Evolutionary conservation across 1,139 yeast genomes (phyloP).

Genomic region (Oligophagozyma castellii): DNA sequence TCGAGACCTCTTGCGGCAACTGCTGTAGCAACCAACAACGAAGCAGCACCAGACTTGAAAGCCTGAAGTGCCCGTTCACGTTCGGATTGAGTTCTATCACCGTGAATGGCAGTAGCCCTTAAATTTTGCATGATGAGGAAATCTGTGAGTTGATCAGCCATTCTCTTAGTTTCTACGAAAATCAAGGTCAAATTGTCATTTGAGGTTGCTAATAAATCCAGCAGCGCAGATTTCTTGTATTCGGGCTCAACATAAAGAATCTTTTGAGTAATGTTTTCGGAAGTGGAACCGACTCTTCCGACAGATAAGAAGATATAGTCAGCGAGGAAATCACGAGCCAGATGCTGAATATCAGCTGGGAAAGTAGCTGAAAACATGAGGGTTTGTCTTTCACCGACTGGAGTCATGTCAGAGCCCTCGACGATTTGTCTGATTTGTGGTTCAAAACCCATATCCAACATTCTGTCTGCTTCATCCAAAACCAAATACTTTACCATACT

Average conservation of each 20-base stretch:
- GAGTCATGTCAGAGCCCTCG: conserved; percentile 96
- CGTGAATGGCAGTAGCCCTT: conserved; percentile 97
- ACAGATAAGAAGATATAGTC: conserved; percentile 92
- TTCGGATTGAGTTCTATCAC: conserved; percentile 95
- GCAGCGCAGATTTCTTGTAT: conserved; percentile 82
- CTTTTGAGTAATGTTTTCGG: conserved; percentile 93
- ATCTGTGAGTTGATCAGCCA: conserved; percentile 94
- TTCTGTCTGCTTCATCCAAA: conserved; percentile 97
- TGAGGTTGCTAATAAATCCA: conserved; percentile 76
- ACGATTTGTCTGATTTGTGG: conserved; percentile 98
- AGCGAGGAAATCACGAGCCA: conserved; percentile 93
- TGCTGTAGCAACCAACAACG: conserved; percentile 78
- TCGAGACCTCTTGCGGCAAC: conserved; percentile 97
- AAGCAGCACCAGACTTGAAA: conserved; percentile 46
- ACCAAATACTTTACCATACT: conserved; percentile 86
- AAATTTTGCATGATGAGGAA: conserved; percentile 78
- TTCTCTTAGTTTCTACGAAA: conserved; percentile 95
- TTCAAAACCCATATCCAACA: conserved; percentile 99
- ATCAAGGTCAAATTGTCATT: conserved; percentile 71
- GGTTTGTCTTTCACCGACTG: conserved; percentile 81
- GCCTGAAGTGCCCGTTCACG: conserved; percentile 86
- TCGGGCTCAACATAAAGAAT: conserved; percentile 87
- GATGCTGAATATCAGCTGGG: conserved; percentile 94
- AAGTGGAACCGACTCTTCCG: conserved; percentile 96
- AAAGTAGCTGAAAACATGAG: conserved; percentile 97